phyloP scores from a whole-genome alignment of 352 stramenopile genomes.

The Phytophthora tubulina region DNA sequence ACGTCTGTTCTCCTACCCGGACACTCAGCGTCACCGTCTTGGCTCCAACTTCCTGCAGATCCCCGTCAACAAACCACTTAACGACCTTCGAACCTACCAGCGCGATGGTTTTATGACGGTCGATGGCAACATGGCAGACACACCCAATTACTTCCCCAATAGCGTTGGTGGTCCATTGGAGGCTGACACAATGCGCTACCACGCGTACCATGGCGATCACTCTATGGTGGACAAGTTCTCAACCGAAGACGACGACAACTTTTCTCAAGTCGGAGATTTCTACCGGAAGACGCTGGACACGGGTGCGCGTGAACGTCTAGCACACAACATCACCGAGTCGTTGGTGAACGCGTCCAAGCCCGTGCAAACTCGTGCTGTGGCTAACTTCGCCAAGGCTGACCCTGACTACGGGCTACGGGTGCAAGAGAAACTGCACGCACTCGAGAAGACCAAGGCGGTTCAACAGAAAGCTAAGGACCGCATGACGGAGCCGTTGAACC shows the following conservation, averaged over 20 bases:
- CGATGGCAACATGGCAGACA: conserved; percentile 72
- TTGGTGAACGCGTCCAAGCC: conserved; percentile 81
- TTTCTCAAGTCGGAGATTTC: conserved; percentile 81
- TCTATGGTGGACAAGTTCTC: conserved; percentile 67
- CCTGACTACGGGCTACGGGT: conserved; percentile 85
- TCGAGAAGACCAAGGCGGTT: conserved; percentile 15
- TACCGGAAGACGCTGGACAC: conserved; percentile 83
- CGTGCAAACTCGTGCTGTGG: conserved; percentile 83
- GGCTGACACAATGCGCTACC: conserved; percentile 27
- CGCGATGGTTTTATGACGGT: conserved; percentile 86
- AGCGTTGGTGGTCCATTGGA: conserved; percentile 36
- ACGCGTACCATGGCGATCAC: conserved; percentile 50
- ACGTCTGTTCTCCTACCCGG: conserved; percentile 89
- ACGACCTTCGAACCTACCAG: conserved; percentile 78
- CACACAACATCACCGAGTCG: conserved; percentile 89
- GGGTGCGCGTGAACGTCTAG: conserved; percentile 75
- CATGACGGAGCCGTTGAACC: conserved; percentile 49
- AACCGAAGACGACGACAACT: conserved; percentile 91
- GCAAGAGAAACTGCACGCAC: conserved; percentile 67
- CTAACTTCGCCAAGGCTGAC: conserved; percentile 90
- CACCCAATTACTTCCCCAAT: conserved; percentile 93
- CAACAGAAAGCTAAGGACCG: conserved; percentile 34
- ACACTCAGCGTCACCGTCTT: conserved; percentile 90
- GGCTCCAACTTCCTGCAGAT: conserved; percentile 91
- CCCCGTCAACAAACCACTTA: conserved; percentile 86